Evolutionary conservation across 192 early-diverging fungal genomes (phyloP).

Genomic region (Mortierella hygrophila): DNA sequence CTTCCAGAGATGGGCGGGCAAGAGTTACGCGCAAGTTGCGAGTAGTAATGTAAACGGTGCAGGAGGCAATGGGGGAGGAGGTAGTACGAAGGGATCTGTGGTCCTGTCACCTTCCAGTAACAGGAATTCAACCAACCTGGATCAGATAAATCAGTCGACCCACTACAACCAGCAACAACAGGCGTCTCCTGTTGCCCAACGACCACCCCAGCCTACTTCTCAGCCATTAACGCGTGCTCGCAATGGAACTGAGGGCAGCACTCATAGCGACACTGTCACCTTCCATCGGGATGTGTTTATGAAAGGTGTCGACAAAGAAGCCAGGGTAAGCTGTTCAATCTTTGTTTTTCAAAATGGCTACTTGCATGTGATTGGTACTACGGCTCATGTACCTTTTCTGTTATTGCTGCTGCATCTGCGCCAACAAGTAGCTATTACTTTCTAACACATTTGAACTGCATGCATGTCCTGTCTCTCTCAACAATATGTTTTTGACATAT

Average conservation of each 20-base stretch:
- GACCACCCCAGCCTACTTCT: background rate
- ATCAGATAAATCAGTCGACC: slow-evolving; percentile 1
- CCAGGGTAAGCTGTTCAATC: slow-evolving; percentile 11
- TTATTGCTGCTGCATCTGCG: background rate
- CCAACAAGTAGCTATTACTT: background rate
- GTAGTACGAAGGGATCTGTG: slow-evolving; percentile 1
- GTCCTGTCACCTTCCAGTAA: slow-evolving; percentile 3
- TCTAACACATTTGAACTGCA: background rate
- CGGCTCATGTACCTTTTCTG: slow-evolving; percentile 10
- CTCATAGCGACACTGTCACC: slow-evolving; percentile 42
- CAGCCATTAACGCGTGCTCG: slow-evolving; percentile 10
- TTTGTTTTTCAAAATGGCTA: background rate
- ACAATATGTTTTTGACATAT: background rate
- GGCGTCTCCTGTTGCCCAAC: background rate
- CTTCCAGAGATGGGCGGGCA: slow-evolving; percentile 41
- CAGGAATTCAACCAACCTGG: slow-evolving; percentile 3
- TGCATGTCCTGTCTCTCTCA: background rate
- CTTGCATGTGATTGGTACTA: slow-evolving; percentile 1
- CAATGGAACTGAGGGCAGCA: slow-evolving; percentile 25
- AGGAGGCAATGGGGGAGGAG: background rate
- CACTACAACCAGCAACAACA: background rate
- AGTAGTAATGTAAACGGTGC: background rate
- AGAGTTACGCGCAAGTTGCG: background rate
- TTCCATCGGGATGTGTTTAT: slow-evolving; percentile 75
- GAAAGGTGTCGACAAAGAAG: slow-evolving; percentile 62